Conservation (phyloP, 345 rosid genomes). For the Euphorbia lathyris region DNA sequence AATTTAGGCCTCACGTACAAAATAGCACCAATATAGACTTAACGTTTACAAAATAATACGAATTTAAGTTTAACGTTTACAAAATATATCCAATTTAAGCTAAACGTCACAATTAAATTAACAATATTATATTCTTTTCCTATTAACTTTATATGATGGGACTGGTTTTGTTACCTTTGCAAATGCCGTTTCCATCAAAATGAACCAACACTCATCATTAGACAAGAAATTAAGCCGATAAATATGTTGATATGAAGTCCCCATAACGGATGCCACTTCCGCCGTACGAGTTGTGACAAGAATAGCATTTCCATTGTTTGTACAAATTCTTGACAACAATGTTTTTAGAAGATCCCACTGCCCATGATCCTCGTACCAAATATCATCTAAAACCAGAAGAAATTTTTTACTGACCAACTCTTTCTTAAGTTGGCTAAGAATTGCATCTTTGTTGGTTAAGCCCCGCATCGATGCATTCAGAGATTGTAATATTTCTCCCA, state of each 20-base stretch:
- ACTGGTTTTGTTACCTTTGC: not conserved
- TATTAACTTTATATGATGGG: slow-evolving; percentile 1
- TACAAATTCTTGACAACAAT: not conserved
- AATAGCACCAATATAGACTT: too few species aligned
- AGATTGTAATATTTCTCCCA: slow-evolving; percentile 9
- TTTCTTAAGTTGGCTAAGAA: not conserved
- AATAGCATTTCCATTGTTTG: slow-evolving; percentile 1
- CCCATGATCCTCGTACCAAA: slow-evolving; percentile 9
- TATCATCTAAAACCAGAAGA: slow-evolving; percentile 24
- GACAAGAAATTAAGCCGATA: not conserved
- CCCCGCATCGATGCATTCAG: not conserved
- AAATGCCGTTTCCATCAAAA: slow-evolving; percentile 9
- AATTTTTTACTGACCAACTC: slow-evolving; percentile 6
- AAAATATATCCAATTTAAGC: too few species aligned
- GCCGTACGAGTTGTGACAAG: slow-evolving; percentile 19
- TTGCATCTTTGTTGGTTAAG: not conserved
- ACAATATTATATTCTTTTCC: slow-evolving; percentile 23
- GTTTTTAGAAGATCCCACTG: slow-evolving; percentile 13
- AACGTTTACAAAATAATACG: too few species aligned
- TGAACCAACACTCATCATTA: slow-evolving; percentile 19
- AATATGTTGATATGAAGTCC: not conserved
- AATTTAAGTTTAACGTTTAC: too few species aligned
- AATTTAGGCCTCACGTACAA: too few species aligned
- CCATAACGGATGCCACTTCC: slow-evolving; percentile 11
- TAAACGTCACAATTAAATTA: too few species aligned